Evolutionary conservation across 495 filamentous ascomycete species (phyloP), one percentile per base, ranked within the genome.

Genomic region (Penicillium chermesinum): DNA sequence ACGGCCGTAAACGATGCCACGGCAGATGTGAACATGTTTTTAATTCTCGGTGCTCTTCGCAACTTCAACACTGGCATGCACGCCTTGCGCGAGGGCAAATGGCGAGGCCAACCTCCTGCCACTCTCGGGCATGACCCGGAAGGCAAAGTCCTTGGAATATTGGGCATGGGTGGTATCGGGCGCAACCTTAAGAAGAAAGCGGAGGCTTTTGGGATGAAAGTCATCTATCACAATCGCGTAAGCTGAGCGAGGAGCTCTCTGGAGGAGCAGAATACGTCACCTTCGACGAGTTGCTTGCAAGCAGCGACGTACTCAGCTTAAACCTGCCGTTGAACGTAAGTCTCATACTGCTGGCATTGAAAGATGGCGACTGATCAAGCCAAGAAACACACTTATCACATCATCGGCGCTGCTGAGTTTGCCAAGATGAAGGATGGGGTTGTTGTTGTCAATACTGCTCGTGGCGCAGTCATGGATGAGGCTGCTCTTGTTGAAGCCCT

Each of bases 91-190:
- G 54, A 74, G 12, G 81, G 82, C 1, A 69, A 78, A 33, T 89
- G 78, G 75, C 62, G 73, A 17, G 77, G 80, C 4, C 48, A 68
- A 13, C 69, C 72, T 3, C 54, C 65, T 7, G 64, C 76, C 8
- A 56, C 67, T 6, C 69, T 81, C 18, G 79, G 81, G 6, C 79
- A 81, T 60, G 79, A 86, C 61, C 82, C 85, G 1, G 63, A 78
- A 34, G 85, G 84, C 7, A 80, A 86, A 52, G 73, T 76, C 33
- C 70, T 87, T 2, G 86, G 86, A 0, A 87, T 95, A 47, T 59
- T 95, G 32, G 89, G 89, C 7, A 91, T 95, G 86, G 89, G 89
- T 7, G 88, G 89, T 0, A 95, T 95, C 42, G 89, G 89, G 1
- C 71, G 79, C 2, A 76, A 80, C 48, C 40, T 79, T 54, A 69